Percentiles rank a stretch among this genome's conserved stretches.
phyloP scores from a whole-genome alignment of 1,284 basidiomycete genomes.

The Malassezia obtusa region DNA sequence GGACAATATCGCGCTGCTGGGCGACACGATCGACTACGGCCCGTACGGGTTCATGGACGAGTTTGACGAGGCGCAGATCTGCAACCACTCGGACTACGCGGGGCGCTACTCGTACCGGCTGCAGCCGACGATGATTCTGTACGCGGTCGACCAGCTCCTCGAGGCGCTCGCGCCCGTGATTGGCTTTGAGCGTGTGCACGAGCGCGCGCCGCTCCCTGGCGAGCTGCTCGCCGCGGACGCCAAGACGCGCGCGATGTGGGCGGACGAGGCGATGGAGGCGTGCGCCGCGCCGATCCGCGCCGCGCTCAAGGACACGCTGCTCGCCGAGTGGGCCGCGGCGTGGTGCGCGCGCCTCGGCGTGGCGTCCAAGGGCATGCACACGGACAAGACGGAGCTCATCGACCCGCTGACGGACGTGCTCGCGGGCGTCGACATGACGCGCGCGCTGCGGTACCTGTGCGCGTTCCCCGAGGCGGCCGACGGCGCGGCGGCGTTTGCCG shows the following conservation, averaged over 20 bases:
- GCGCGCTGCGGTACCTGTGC: constrained; percentile 27
- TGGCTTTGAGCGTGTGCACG: constrained; percentile 31
- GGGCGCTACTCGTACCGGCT: constrained; percentile 72
- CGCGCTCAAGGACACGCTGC: constrained; percentile 23
- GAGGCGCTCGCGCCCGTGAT: constrained; percentile 23
- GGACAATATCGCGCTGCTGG: constrained; percentile 66
- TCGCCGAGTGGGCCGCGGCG: constrained; percentile 29
- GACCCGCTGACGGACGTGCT: constrained; percentile 20
- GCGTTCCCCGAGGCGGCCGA: constrained; percentile 11
- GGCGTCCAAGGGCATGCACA: not conserved
- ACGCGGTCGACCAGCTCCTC: constrained; percentile 21
- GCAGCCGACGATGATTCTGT: constrained; percentile 51
- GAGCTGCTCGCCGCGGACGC: constrained; percentile 20
- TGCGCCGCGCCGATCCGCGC: constrained; percentile 11
- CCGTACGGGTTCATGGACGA: constrained; percentile 82
- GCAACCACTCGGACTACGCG: constrained; percentile 79
- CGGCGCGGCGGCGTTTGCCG: constrained; percentile 12
- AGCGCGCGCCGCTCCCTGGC: constrained; percentile 43
- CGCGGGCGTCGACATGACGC: constrained; percentile 30
- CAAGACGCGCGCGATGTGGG: constrained; percentile 25
- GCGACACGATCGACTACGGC: constrained; percentile 69
- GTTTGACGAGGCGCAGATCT: constrained; percentile 67
- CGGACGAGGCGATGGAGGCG: constrained; percentile 22
- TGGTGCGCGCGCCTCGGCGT: constrained; percentile 31
- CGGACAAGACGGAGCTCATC: constrained; percentile 20